Base-by-base conservation (phyloP, 495 filamentous ascomycete species). In the Aspergillus coremiiformis region DNA sequence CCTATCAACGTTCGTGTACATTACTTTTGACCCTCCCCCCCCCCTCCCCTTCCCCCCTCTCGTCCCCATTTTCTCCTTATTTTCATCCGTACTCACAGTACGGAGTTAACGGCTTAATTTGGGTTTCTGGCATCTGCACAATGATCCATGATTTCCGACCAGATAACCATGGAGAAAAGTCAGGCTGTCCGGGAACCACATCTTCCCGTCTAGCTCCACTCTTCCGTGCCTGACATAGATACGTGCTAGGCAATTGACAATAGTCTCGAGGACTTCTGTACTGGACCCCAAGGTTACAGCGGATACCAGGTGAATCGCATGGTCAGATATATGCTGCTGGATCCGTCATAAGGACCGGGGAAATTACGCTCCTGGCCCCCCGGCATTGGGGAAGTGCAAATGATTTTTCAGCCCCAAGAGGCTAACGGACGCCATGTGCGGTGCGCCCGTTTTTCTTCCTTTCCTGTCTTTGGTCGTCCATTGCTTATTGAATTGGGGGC, bases 401-500 rank as follows among this genome's bases (percentile, higher is more conserved):
- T 29, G 19, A 7, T 33, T 51, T 41, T 51, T 43, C 49, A 51
- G 49, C 50, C 27, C 50, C 50, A 45, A 46, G 27, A 26, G 12
- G 21, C 48, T 52, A 52, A 44, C 21, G 29, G 19, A 27, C 37
- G 49, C 39, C 37, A 44, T 43, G 14, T 20, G 39, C 33, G n/a
- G 49, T 35, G 39, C 19, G 49, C 17, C 24, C 49, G 27, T 43
- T 51, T 44, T 43, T n/a, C n/a, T 27, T 21, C 41, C 33, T 32
- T 24, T 17, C 26, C 24, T 43, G 27, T 51, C 37, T 51, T 51
- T 43, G 49, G 49, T 32, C 15, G 37, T 17, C 14, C 2, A 20
- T 27, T 39, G 30, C 12, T 39, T 46, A 47, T 35, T 54, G 52
- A 23, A 43, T 56, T 56, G 48, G 54, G 54, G 54, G 54, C 48